Evolutionary conservation across 78 protist genomes (phyloP), one percentile per base, ranked within the genome.

Genomic region (Mantamonas sphyraenae): DNA sequence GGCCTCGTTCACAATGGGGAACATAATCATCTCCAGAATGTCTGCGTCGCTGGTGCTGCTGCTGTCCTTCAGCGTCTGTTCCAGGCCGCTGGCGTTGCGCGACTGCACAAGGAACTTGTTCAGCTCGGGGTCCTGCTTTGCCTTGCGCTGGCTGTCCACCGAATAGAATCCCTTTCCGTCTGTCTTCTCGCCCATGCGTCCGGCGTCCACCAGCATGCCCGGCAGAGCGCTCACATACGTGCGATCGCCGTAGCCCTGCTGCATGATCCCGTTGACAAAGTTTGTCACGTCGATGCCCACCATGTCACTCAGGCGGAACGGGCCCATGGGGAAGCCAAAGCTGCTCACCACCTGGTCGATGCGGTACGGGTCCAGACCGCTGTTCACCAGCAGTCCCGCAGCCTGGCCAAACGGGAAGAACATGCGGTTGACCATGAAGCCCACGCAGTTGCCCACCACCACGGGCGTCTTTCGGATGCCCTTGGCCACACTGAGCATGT

Each of bases 241-340:
- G 10, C 82, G 82, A 22, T 71, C 82, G 38, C 66, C 51, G 55
- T 71, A 71, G 7, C 51, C 81, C 58, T n/a, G n/a, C n/a, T n/a
- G n/a, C 31, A 68, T 57, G 68, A 12, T 24, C 45, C 55, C 34
- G 9, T 43, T 30, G 71, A 57, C 65, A 17, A 40, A 47, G 22
- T 33, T 30, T 10, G 73, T 71, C 5, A 85, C 40, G 64, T 80
- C 85, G n/a, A n/a, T 39, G 14, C 90, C 90, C 1, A 76, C 65
- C 31, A 85, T 33, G 70, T 85, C 90, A 16, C 50, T 0, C 79
- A 79, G 71, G 34, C 35, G 28, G 30, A 79, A 58, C 16, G 85
- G 82, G 4, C 90, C 90, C 85, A 79, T 79, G 7, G 74, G 57
- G n/a, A 79, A 3, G 38, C 90, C 90, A 19, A 76, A 72, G 37